A percentile compares a stretch with the other conserved stretches of the same genome.
Conservation (phyloP, 805 yeast species). For the Wickerhamomyces chaumierensis region DNA sequence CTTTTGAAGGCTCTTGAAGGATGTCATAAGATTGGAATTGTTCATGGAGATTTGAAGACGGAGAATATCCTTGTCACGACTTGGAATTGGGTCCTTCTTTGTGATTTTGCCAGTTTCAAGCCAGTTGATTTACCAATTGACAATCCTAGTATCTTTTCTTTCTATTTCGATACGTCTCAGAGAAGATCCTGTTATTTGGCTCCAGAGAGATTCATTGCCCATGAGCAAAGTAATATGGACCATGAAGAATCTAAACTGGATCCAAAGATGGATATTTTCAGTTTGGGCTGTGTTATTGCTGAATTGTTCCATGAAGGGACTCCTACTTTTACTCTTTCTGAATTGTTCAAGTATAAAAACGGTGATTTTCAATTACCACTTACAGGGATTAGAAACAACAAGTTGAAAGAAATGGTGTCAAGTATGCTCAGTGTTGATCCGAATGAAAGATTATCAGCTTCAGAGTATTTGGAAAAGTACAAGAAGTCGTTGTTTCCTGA, state of each 20-base stretch:
- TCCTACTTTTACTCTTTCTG: slow-evolving; percentile 78
- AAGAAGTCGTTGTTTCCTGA: slow-evolving; percentile 48
- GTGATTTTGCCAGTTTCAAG: slow-evolving; percentile 80
- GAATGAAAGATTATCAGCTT: slow-evolving; percentile 41
- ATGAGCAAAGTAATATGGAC: slow-evolving; percentile 10
- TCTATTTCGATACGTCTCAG: slow-evolving; percentile 84
- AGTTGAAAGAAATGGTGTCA: slow-evolving; percentile 42
- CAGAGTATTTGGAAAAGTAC: slow-evolving; percentile 38
- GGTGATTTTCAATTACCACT: slow-evolving; percentile 59
- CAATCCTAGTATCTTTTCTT: slow-evolving; percentile 85
- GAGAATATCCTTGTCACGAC: slow-evolving; percentile 82
- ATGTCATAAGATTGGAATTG: slow-evolving; percentile 50
- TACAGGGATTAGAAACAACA: slow-evolving; percentile 37
- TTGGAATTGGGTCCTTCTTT: slow-evolving; percentile 76
- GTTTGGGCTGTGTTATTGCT: slow-evolving; percentile 81
- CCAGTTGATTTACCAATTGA: slow-evolving; percentile 84
- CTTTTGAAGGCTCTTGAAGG: slow-evolving; percentile 49
- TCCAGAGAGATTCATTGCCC: slow-evolving; percentile 68
- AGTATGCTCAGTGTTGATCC: slow-evolving; percentile 64
- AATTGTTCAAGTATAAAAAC: slow-evolving; percentile 70
- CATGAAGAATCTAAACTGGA: slow-evolving; percentile 23
- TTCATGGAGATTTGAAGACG: slow-evolving; percentile 86
- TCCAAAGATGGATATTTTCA: slow-evolving; percentile 69
- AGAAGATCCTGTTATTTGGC: slow-evolving; percentile 86
- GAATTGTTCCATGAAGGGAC: slow-evolving; percentile 82